A percentile compares a stretch with the other conserved stretches of the same genome.
phyloP scores from a whole-genome alignment of 2,329 filamentous ascomycete genomes.

The Xylariomycetidae sp. region DNA sequence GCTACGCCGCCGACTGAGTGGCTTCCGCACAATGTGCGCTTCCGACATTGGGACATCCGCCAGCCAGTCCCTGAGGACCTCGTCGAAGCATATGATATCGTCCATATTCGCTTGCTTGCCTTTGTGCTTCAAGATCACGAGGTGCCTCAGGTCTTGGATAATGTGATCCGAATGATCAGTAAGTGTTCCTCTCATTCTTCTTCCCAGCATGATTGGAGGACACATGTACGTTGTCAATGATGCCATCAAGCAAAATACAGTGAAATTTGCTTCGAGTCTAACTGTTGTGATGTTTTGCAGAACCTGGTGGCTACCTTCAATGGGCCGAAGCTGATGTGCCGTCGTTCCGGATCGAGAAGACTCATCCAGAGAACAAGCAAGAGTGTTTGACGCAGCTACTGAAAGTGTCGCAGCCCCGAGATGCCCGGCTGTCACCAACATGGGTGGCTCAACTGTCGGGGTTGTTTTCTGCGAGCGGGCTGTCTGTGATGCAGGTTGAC shows the following conservation, averaged over 20 bases:
- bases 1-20: constrained; percentile 11
- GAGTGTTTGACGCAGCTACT: constrained; percentile 2
- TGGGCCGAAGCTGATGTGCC: constrained; percentile 7
- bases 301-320: constrained; percentile 9
- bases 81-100: constrained; percentile 12
- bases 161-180: constrained; percentile 10
- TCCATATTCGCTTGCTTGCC: constrained; percentile 14
- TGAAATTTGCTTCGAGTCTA: no score
- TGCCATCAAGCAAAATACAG: no score
- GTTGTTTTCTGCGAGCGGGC: constrained; percentile 3
- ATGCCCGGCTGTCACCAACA: constrained; percentile 7
- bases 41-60: constrained; percentile 10
- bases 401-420: constrained; percentile 2
- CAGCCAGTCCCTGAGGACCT: constrained; percentile 13
- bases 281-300: no score
- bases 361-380: background rate
- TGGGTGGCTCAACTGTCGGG: constrained; percentile 6
- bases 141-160: constrained; percentile 1
- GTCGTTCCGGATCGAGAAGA: constrained; percentile 4
- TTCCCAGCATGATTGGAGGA: no score
- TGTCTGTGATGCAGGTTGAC: constrained; percentile 7
- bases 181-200: no score
- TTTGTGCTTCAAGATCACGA: constrained; percentile 11
- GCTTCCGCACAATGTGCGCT: constrained; percentile 11
- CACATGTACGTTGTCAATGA: no score